These are phyloP conservation scores for Hypoxylon rubiginosum DNA, from an alignment of 2,329 filamentous ascomycete species.

Conservation along the genomic window DNA sequence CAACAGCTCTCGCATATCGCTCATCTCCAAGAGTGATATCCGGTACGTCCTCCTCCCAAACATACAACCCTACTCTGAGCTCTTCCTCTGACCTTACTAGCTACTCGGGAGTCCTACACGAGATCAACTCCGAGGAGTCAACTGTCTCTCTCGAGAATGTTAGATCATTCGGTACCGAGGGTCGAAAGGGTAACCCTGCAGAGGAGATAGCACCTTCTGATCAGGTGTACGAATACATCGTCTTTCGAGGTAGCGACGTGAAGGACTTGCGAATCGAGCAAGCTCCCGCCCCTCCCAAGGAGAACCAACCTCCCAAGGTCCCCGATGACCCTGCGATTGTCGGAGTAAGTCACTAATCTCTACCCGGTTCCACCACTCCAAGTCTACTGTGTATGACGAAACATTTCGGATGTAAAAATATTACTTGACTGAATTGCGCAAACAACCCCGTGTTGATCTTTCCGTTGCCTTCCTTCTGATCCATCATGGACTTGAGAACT, in stretches of 20 bases:
- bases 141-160: slow-evolving; percentile 98
- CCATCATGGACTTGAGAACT: slow-evolving; percentile 48
- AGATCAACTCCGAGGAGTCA: slow-evolving; percentile 97
- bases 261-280: slow-evolving; percentile 97
- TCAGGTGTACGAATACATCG: slow-evolving; percentile 97
- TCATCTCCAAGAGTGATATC: slow-evolving; percentile 98
- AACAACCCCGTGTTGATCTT: slow-evolving; percentile 91
- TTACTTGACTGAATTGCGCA: slow-evolving; percentile 91
- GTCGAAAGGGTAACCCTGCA: slow-evolving; percentile 80
- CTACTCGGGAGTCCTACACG: slow-evolving; percentile 95
- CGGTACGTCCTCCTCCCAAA: slow-evolving; percentile 71
- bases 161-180: slow-evolving; percentile 93
- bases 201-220: slow-evolving; percentile 88
- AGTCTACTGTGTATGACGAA: slow-evolving; percentile 79
- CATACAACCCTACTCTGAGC: slow-evolving; percentile 22
- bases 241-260: slow-evolving; percentile 97
- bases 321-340: slow-evolving; percentile 97
- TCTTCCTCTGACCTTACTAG: slow-evolving; percentile 64
- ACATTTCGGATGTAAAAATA: slow-evolving; percentile 96
- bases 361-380: slow-evolving; percentile 15
- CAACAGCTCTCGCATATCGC: slow-evolving; percentile 87
- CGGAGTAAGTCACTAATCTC: slow-evolving; percentile 80
- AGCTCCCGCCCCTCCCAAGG: slow-evolving; percentile 77
- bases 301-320: slow-evolving; percentile 81
- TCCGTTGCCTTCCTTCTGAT: slow-evolving; percentile 99